These are phyloP conservation scores for Tolypocladium tundrense DNA, from an alignment of 2,329 filamentous ascomycete genomes.

Conservation along the genomic window DNA sequence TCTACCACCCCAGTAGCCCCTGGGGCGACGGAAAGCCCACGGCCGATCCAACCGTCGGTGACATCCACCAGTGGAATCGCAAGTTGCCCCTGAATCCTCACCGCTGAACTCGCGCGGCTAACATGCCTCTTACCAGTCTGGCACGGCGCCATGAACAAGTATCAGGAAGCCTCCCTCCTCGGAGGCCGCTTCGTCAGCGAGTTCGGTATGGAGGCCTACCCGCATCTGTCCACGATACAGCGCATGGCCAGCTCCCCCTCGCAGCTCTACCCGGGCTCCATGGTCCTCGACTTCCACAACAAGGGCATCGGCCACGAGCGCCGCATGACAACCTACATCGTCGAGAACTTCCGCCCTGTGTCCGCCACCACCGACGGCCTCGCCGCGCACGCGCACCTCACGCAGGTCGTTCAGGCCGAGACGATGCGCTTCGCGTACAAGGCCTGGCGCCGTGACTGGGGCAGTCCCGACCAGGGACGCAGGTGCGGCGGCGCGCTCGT, in stretches of 20 bases:
- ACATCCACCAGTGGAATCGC: conserved; percentile 64
- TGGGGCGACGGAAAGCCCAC: conserved; percentile 53
- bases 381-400: conserved; percentile 67
- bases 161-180: conserved; percentile 62
- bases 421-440: conserved; percentile 41
- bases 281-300: conserved; percentile 72
- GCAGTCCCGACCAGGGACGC: conserved; percentile 28
- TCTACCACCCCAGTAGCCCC: conserved; percentile 65
- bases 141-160: conserved; percentile 61
- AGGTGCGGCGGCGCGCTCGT: conserved; percentile 56
- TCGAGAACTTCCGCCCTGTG: conserved; percentile 56
- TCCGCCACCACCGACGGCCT: conserved; percentile 29
- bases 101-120: neutral
- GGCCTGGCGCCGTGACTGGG: conserved; percentile 53
- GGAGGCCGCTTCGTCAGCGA: conserved; percentile 71
- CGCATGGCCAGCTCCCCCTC: conserved; percentile 45
- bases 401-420: conserved; percentile 44
- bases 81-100: neutral
- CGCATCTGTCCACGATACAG: conserved; percentile 60
- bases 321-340: conserved; percentile 62
- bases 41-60: conserved; percentile 57
- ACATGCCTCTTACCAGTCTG: conserved; percentile 37
- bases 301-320: conserved; percentile 72
- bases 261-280: conserved; percentile 55
- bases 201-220: conserved; percentile 58